Evolutionary conservation across 345 rosid species (phyloP), one percentile per base, ranked within the genome.

Genomic region (Arabidopsis suecica): DNA sequence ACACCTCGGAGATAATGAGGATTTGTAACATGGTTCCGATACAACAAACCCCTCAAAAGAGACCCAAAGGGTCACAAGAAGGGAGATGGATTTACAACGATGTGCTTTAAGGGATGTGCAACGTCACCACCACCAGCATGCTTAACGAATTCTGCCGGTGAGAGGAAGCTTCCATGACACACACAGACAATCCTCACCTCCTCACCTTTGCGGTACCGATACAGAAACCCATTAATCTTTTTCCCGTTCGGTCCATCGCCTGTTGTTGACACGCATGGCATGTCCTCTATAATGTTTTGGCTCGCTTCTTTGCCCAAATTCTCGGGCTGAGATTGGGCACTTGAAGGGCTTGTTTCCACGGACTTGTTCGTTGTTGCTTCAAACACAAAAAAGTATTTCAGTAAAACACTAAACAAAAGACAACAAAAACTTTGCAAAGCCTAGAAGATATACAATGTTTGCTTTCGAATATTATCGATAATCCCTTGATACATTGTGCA

Each of bases 151-250:
- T 91, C 97, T 0, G 94, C 91, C 0, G 97, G 94, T 7, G 98
- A 82, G 30, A 87, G 84, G 74, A 91, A 91, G 77, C 82, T 89
- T 40, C 98, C 96, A 71, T 91, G 97, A 80, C 98, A 93, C 18
- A 91, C 87, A 30, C 98, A 93, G 42, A 93, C 88, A 48, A 93
- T 93, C 77, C 85, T 84, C 72, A 91, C 93, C 34, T 86, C 94
- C 61, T 87, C 91, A 1, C 97, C 97, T 78, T 83, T 93, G 20
- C 85, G 74, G 56, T 88, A 91, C 65, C 86, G 84, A 80, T 83
- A 91, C 37, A 93, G 89, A 65, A 91, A 91, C 9, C 98, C 98
- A 44, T 93, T 90, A 20, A 91, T 82, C 80, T 89, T 83, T 74
- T 78, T 89, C 61, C 96, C 93, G 4, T 85, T 80, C 0, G 93